Percentiles rank a stretch among this genome's conserved stretches.
phyloP scores from a whole-genome alignment of 2,329 filamentous ascomycete genomes.

The Hirsutella minnesotensis region DNA sequence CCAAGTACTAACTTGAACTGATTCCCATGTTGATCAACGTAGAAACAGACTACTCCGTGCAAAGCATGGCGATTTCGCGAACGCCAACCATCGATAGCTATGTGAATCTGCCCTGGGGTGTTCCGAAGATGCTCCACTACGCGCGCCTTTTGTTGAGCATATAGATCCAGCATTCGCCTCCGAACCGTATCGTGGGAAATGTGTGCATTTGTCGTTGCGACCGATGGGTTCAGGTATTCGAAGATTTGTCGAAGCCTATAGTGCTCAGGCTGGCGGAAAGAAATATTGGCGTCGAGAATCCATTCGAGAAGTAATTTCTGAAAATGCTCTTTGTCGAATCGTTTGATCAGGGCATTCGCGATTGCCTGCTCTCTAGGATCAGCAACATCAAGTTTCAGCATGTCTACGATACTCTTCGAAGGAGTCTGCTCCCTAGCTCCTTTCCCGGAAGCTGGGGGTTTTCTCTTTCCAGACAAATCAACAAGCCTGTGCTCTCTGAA shows the following conservation, averaged over 20 bases:
- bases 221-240: no score
- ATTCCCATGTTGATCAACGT: slow-evolving; percentile 2
- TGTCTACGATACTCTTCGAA: slow-evolving; percentile 3
- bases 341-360: slow-evolving; percentile 1
- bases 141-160: not conserved
- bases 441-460: not conserved
- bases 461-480: not conserved
- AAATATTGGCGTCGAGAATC: not conserved
- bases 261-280: no score
- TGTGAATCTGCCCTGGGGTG: slow-evolving; percentile 4
- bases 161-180: not conserved
- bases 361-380: slow-evolving; percentile 3
- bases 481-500: slow-evolving; percentile 1
- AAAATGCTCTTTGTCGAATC: not conserved
- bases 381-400: slow-evolving; percentile 2
- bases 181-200: not conserved
- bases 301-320: not conserved
- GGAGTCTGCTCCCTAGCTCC: slow-evolving; percentile 1
- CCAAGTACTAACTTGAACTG: slow-evolving; percentile 8
- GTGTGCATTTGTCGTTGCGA: not conserved
- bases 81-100: slow-evolving; percentile 8
- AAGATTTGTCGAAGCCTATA: not conserved
- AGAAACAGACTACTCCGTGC: slow-evolving; percentile 8
- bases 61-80: slow-evolving; percentile 6
- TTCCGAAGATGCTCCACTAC: not conserved